Percentiles rank a stretch among this genome's conserved stretches.
Evolutionary conservation across 2,329 filamentous ascomycete genomes (phyloP).

Genomic region (Pyrenophora seminiperda): DNA sequence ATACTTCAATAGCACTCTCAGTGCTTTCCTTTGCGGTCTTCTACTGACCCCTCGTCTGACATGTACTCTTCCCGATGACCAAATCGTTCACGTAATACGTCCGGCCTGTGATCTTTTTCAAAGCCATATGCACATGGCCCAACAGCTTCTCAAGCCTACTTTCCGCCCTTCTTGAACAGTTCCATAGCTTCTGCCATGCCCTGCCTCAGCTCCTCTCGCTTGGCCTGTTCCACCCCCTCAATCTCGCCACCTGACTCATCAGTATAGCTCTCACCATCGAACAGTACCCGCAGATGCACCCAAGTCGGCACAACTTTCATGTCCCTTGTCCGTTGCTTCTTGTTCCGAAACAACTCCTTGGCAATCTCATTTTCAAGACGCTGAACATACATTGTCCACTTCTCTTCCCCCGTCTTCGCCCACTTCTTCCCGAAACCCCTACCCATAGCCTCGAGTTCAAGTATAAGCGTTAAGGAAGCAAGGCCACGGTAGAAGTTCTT

Average conservation of each 20-base stretch:
- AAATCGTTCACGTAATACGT: no score
- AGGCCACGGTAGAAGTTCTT: constrained; percentile 32
- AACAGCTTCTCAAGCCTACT: not conserved
- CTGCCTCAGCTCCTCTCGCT: constrained; percentile 14
- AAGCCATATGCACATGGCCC: no score
- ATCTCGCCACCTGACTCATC: not conserved
- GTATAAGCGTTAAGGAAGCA: constrained; percentile 22
- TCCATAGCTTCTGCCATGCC: constrained; percentile 22
- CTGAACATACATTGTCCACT: constrained; percentile 26
- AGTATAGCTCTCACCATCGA: constrained; percentile 29
- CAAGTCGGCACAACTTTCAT: constrained; percentile 26
- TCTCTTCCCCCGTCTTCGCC: constrained; percentile 18
- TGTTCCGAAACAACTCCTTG: constrained; percentile 16
- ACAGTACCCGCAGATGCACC: constrained; percentile 32
- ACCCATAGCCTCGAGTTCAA: constrained; percentile 25
- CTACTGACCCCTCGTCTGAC: not conserved
- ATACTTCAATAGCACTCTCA: not conserved
- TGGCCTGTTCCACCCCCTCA: not conserved
- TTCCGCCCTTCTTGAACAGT: constrained; percentile 19
- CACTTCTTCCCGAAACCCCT: constrained; percentile 25
- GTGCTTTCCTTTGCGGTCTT: not conserved
- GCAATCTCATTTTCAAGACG: constrained; percentile 20
- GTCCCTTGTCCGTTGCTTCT: constrained; percentile 1
- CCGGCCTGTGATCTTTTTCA: no score
- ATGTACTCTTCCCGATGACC: not conserved